A percentile compares a stretch with the other conserved stretches of the same genome.
Conservation (phyloP, 306 rosid genomes). For the Dicorynia guianensis region DNA sequence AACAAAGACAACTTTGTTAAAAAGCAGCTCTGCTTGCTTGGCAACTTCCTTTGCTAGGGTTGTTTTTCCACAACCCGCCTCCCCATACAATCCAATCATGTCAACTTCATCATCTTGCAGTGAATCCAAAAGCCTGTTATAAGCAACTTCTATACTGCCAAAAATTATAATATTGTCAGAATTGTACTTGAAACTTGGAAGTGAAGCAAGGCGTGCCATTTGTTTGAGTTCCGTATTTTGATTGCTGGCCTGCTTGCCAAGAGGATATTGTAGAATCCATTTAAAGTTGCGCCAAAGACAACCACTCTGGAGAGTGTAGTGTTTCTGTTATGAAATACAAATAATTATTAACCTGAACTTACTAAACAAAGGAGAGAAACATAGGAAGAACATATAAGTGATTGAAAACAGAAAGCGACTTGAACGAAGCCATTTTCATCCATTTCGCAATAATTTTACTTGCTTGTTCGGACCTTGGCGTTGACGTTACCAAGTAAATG, state of each 20-base stretch:
- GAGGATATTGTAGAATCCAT: no score
- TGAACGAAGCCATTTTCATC: no score
- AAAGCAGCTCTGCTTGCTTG: background rate
- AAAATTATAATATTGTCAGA: background rate
- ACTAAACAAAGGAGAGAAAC: no score
- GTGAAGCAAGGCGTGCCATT: background rate
- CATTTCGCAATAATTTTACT: no score
- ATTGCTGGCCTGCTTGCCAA: background rate
- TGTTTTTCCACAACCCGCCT: background rate
- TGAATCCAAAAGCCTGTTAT: background rate
- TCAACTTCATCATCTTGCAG: background rate
- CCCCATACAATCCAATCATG: background rate
- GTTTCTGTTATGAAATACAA: no score
- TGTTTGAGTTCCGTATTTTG: background rate
- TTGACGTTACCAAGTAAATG: no score
- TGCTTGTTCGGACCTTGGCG: no score
- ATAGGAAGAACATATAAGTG: no score
- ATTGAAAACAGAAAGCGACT: no score
- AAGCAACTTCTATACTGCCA: background rate
- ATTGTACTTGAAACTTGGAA: background rate
- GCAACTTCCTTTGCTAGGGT: background rate
- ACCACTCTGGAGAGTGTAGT: background rate
- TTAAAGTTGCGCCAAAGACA: background rate
- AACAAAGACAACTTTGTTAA: background rate
- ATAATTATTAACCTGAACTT: no score